Evolutionary conservation across 768 basidiomycete species (phyloP), one percentile per base, ranked within the genome.

Genomic region (Cystobasidium tubakii): DNA sequence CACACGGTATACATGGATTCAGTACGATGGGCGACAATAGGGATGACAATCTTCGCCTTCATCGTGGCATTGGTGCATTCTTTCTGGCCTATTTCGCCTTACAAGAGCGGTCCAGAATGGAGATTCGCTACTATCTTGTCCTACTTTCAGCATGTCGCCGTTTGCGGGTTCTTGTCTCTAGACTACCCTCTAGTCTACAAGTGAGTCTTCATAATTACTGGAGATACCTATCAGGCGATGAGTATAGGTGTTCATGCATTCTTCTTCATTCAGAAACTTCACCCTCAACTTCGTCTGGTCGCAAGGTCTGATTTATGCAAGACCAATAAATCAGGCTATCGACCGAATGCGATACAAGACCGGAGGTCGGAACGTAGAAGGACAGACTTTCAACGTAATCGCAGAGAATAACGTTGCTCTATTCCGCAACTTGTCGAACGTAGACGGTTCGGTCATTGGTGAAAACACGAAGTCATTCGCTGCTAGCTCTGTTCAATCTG

Each of bases 241-340:
- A n/a, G n/a, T n/a, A n/a, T n/a, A n/a, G n/a, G n/a, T n/a, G n/a
- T n/a, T n/a, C n/a, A n/a, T n/a, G n/a, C n/a, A n/a, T n/a, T n/a
- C n/a, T n/a, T n/a, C n/a, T n/a, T n/a, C n/a, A n/a, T n/a, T 6
- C 53, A 54, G 62, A n/a, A 44, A 73, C 27, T 97, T 88, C 77
- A 84, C 89, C 1, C 84, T 88, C 79, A 97, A 97, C 79, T 96
- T 95, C 77, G 86, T 88, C 0, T 97, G 92, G 93, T 85, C 90
- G 0, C 81, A 95, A 79, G 91, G 91, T 0, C 82, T 97, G 15
- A 81, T 83, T 75, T 67, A 76, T 72, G 86, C 91, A 71, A 81
- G 85, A 25, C 82, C 84, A 17, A 83, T 96, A 64, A 91, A 97
- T 78, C 79, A 81, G 27, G 86, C 90, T 23, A 93, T 97, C 78